Percentiles rank a stretch among this genome's conserved stretches.
phyloP scores from a whole-genome alignment of 768 basidiomycete species.

The Fomitopsis pulvina region DNA sequence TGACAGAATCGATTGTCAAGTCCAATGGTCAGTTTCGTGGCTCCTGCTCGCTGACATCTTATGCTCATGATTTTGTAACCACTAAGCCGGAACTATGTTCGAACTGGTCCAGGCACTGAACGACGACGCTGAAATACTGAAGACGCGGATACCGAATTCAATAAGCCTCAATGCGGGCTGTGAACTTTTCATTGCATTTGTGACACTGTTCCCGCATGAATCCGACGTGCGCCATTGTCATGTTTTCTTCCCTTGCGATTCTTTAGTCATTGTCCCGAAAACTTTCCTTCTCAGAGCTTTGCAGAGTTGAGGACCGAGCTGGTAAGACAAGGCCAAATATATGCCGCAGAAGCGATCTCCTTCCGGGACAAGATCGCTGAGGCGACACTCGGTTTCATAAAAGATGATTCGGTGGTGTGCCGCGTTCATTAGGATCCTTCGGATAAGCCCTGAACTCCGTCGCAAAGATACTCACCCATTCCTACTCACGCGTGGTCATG shows the following conservation, averaged over 20 bases:
- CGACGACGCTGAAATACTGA: constrained; percentile 61
- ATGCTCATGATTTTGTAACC: constrained; percentile 4
- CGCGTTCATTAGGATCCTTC: constrained; percentile 12
- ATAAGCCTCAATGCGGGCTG: constrained; percentile 87
- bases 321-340: constrained; percentile 73
- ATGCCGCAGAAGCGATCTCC: constrained; percentile 70
- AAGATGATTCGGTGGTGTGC: constrained; percentile 83
- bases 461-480: constrained; percentile 88
- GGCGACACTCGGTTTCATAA: constrained; percentile 86
- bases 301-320: constrained; percentile 77
- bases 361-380: constrained; percentile 89
- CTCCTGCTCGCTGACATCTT: constrained; percentile 1
- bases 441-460: constrained; percentile 12
- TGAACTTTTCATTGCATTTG: constrained; percentile 86
- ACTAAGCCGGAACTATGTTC: constrained; percentile 81
- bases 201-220: constrained; percentile 78
- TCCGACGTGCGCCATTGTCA: constrained; percentile 54
- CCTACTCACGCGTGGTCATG: constrained; percentile 94
- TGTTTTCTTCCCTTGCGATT: constrained; percentile 1
- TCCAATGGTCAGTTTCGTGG: constrained; percentile 52
- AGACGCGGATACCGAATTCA: constrained; percentile 59
- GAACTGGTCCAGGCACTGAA: constrained; percentile 85
- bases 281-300: constrained; percentile 54
- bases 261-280: background rate
- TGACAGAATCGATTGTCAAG: constrained; percentile 74